Base-by-base conservation (phyloP, 345 rosid genomes). In the Salix arbutifolia region DNA sequence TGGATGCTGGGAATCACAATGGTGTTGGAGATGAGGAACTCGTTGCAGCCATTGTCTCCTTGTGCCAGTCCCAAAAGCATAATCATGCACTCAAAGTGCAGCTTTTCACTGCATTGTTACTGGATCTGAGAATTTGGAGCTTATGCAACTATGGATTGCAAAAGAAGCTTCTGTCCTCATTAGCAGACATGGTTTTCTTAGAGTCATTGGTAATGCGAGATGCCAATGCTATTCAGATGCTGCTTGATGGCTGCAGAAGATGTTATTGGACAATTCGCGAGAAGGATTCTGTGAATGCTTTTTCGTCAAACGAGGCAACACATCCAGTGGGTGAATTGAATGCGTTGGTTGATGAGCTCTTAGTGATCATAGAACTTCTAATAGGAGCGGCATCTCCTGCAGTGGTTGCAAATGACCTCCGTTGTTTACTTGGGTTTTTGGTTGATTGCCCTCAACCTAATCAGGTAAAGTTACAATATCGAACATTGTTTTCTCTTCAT, bases 181-280 rank as follows among this genome's bases (percentile, higher is more conserved):
- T 96, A 67, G 97, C 97, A 69, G 99, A 96, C 88, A 93, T 92
- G 98, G 99, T 96, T 85, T 96, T 96, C 86, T 91, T 97, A n/a
- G 98, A 96, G 85, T 90, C 97, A 78, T 78, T 81, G 52, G 94
- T 87, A 72, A 96, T 96, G 99, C 87, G 94, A 81, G 87, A 94
- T 83, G 98, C 98, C 58, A 92, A 92, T 83, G 99, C 99, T 83
- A 91, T 96, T 83, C 99, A 96, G 82, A 83, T 94, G 94, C 98
- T 96, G 87, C 94, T 96, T 77, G 99, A 96, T 88, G 96, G 97
- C 81, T 92, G 99, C 88, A 89, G 99, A 91, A 92, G 89, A 85
- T 96, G 99, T 87, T 96, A 94, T 81, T 96, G 99, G 99, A 88
- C 89, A 77, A 78, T 89, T 78, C 85, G 81, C 65, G 98, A 96